These are phyloP conservation scores for Trichoderma aggressivum DNA, from an alignment of 2,329 filamentous ascomycete genomes.

Conservation along the genomic window DNA sequence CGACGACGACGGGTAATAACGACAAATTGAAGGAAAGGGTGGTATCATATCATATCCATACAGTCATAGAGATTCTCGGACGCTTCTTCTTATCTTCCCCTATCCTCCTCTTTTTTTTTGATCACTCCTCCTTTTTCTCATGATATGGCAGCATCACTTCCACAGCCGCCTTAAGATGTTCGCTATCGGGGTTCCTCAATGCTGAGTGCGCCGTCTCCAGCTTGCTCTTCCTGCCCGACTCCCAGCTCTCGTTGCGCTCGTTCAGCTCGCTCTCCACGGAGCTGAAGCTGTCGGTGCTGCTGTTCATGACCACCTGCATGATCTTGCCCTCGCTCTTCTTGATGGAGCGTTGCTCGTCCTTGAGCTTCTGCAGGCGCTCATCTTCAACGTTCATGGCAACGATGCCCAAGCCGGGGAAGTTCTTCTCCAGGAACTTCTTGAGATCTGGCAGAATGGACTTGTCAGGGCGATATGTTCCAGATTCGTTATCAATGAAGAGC, in stretches of 20 bases:
- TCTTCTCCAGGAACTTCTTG: slow-evolving; percentile 64
- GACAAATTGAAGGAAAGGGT: background rate
- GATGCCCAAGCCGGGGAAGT: slow-evolving; percentile 75
- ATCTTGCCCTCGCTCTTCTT: slow-evolving; percentile 63
- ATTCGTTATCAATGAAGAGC: slow-evolving; percentile 92
- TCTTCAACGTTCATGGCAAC: slow-evolving; percentile 76
- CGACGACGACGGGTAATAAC: background rate
- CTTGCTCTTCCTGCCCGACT: slow-evolving; percentile 46
- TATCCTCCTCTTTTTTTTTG: background rate
- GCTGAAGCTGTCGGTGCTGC: slow-evolving; percentile 51
- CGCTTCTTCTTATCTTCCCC: background rate
- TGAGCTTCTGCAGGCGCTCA: slow-evolving; percentile 68
- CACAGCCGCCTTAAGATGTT: slow-evolving; percentile 39
- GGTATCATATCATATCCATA: slow-evolving; percentile 19
- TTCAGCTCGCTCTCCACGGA: slow-evolving; percentile 53
- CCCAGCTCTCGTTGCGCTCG: slow-evolving; percentile 40
- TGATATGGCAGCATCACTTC: slow-evolving; percentile 27
- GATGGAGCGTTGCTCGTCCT: slow-evolving; percentile 67
- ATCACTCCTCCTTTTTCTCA: slow-evolving; percentile 21
- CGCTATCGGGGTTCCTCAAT: slow-evolving; percentile 44
- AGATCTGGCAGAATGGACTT: slow-evolving; percentile 70
- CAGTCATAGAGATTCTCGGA: slow-evolving; percentile 1
- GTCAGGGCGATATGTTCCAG: slow-evolving; percentile 87
- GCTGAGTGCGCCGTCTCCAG: slow-evolving; percentile 50
- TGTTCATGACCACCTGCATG: slow-evolving; percentile 55